Base-by-base conservation (phyloP, 2,329 filamentous ascomycete species). In the Pseudogymnoascus sp. region DNA sequence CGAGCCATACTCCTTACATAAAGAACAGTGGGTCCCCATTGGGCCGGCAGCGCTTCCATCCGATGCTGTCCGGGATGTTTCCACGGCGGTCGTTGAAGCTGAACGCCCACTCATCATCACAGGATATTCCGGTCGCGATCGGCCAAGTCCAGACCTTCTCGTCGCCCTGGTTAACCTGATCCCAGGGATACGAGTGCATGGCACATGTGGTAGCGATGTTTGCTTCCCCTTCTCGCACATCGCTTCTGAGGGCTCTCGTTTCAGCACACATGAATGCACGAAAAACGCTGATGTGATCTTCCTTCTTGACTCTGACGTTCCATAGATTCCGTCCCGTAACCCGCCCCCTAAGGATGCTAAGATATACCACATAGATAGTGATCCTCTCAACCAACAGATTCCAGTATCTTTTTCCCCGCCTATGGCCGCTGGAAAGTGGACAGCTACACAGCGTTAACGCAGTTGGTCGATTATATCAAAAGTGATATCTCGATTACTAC, bases 261-360 rank as follows among this genome's bases (percentile, higher is more conserved):
- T 83, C 66, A 83, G 85, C 6, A 78, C 80, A 1, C 83, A 89
- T 51, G 81, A 85, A 1, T 78, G 77, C 60, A 85, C 48, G 10
- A 31, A 19, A 7, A 81, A 82, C 0, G 85, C 87, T 0, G 87
- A 90, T 69, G 77, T 88, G 45, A 87, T 90, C 48, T 71, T 90
- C 4, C 80, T 89, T 2, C 75, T 89, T 13, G 86, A 90, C 71
- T 88, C 86, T 67, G 87, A 90, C 70, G 85, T 89, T 0, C 87
- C 87, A 0, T 90, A 86, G 86, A 86, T 90, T 62, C 83, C 83
- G 13, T 87, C 85, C 0, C 82, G 82, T 66, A 87, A 83, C 76
- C 80, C 81, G 54, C 87, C 87, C 0, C 80, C 78, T 3, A 74
- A 78, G 1, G 76, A 78, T 6, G 82, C 85, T 1, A 84, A 80